Base-by-base conservation (phyloP, 1,284 basidiomycete genomes). In the Cutaneotrichosporon cavernicola region DNA sequence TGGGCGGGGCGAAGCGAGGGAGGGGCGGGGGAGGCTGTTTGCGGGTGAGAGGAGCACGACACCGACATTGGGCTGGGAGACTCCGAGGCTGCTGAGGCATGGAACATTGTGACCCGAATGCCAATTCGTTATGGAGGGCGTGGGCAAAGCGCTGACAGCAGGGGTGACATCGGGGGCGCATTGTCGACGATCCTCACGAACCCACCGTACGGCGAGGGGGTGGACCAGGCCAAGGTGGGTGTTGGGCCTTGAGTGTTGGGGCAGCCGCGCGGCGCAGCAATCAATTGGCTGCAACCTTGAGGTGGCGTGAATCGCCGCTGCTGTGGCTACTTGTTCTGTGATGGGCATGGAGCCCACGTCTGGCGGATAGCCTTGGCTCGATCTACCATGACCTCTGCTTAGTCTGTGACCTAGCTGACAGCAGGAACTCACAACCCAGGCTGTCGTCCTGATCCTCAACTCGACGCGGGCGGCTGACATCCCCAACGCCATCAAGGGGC, bases 381-480 rank as follows among this genome's bases (percentile, higher is more conserved):
- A 26, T 26, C 26, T 26, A 26, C 26, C 26, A 26, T 26, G 26
- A 26, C 26, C 26, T 26, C 26, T 26, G 26, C 26, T 26, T 26
- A 26, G 26, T 26, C 26, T 26, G 26, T 26, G 26, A 26, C 3
- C 22, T 31, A 22, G 43, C 58, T 66, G 47, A 47, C 55, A 34
- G 4, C 73, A 95, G 90, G 87, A 83, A 70, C 76, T 92, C 46
- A 92, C 90, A 0, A 87, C 96, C 14, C 86, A 89, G 69, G 88
- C 90, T 1, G 84, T 99, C n/a, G 85, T 97, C 38, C 90, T 92
- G 4, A 93, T 98, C 69, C 86, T 99, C 68, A 97, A 97, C 82
- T 94, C 91, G 64, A 97, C 95, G 14, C 93, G 96, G 76, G 85
- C 93, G 4, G 85, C 91, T 8, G 96, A 98, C 69, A 95, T 99